Evolutionary conservation across 139 green algal genomes (phyloP), one percentile per base, ranked within the genome.

Genomic region (Pedinophyceae sp.): DNA sequence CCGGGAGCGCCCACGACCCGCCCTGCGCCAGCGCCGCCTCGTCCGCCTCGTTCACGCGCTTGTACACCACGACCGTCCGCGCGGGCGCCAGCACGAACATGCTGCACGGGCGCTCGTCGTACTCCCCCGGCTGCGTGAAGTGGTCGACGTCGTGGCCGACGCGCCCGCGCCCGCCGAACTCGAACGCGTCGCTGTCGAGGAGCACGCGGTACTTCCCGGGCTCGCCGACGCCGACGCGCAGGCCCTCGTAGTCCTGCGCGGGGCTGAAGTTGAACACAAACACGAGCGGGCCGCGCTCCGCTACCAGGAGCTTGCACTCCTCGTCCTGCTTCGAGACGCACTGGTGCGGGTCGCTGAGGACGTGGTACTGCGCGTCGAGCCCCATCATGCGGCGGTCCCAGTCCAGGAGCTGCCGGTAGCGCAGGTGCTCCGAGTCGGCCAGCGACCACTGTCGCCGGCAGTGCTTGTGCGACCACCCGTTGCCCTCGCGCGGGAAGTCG

Each of bases 261-360:
- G 84, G 74, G 19, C 72, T 76, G 57, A 93, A 96, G 73, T 97
- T 98, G 76, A 97, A 95, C 18, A 98, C 84, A 51, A 87, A 97
- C 20, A 98, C 47, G 29, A 97, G 73, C 1, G 80, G 72, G 4
- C 88, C 88, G 6, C 89, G 75, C 81, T 98, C 89, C 23, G 83
- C 83, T 26, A 97, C 87, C 49, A 97, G 66, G 18, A 95, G 57
- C 75, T 38, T 90, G 78, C 18, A 47, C 2, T 52, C 57, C 18
- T 18, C 7, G 23, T 43, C 34, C 7, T 19, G 7, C 10, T 7
- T 43, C 34, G 34, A 43, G 10, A 43, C 34, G 6, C 62, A 41
- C 39, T 62, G 61, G 52, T 73, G 65, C 2, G n/a, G 7, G 27
- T 52, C 48, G 4, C 38, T 41, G 18, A 87, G 68, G 68, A 86